Conservation (phyloP, 371 early-diverging fungal genomes). For the Haplosporangium sp. region DNA sequence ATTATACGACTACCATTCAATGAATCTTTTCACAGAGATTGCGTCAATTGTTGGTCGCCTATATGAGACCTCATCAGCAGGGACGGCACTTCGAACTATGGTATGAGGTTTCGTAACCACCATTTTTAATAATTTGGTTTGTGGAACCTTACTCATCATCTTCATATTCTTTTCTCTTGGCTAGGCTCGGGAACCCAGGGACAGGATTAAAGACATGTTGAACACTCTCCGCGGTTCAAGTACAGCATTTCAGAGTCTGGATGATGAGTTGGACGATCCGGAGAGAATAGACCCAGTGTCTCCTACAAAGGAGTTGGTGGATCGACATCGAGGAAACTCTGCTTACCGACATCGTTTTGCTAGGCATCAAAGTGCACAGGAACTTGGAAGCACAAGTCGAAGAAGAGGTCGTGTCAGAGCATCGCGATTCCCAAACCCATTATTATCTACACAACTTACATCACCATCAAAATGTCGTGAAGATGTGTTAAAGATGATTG, state of each 20-base stretch:
- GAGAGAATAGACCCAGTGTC: slow-evolving; percentile 25
- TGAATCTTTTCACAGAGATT: neutral
- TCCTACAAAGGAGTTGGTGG: slow-evolving; percentile 32
- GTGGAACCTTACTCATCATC: neutral
- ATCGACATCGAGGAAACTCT: slow-evolving; percentile 10
- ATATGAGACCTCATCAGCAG: slow-evolving; percentile 36
- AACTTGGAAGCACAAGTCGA: slow-evolving; percentile 4
- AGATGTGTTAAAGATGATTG: slow-evolving; percentile 46
- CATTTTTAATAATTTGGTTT: neutral
- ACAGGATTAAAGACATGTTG: slow-evolving; percentile 44
- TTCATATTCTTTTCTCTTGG: too few relatives aligned
- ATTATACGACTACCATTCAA: neutral
- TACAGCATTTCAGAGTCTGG: neutral
- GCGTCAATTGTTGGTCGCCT: slow-evolving; percentile 32
- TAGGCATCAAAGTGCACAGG: slow-evolving; percentile 24
- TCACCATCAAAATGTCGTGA: slow-evolving; percentile 25
- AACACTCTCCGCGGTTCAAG: slow-evolving; percentile 35
- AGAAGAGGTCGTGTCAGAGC: slow-evolving; percentile 12
- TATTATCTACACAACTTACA: neutral
- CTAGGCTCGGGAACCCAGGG: slow-evolving; percentile 24
- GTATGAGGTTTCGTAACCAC: slow-evolving; percentile 1
- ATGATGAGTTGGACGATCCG: slow-evolving; percentile 24
- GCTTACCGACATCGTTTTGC: slow-evolving; percentile 12
- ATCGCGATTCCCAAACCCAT: neutral
- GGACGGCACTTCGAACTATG: slow-evolving; percentile 28